Percentiles rank a stretch among this genome's conserved stretches.
These are phyloP conservation scores for Helotiales sp. DNA, from an alignment of 2,329 filamentous ascomycete species.

Conservation along the genomic window DNA sequence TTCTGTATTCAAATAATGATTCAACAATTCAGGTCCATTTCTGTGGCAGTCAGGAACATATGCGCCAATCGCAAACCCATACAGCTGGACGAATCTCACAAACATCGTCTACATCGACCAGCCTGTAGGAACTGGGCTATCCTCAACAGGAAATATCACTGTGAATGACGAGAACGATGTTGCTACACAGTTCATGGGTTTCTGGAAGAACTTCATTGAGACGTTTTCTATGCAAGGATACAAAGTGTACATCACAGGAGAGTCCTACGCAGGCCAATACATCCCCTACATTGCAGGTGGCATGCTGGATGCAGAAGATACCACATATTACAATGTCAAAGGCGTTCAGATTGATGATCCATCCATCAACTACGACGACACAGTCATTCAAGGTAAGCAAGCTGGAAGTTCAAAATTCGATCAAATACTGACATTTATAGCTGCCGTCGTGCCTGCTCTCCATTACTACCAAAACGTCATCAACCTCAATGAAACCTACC, in stretches of 20 bases:
- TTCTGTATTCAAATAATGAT: background rate
- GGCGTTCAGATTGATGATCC: conserved; percentile 64
- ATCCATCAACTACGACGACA: conserved; percentile 42
- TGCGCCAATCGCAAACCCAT: conserved; percentile 29
- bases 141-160: conserved; percentile 45
- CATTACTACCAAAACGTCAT: conserved; percentile 51
- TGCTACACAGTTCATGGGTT: conserved; percentile 57
- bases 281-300: conserved; percentile 49
- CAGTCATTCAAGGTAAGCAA: conserved; percentile 20
- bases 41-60: conserved; percentile 32
- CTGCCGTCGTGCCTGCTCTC: conserved; percentile 48
- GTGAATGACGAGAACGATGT: conserved; percentile 53
- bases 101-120: conserved; percentile 34
- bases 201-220: conserved; percentile 63
- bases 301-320: conserved; percentile 50
- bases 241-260: conserved; percentile 65
- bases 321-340: conserved; percentile 57
- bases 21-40: conserved; percentile 21
- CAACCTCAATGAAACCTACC: conserved; percentile 52
- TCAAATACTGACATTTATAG: conserved; percentile 15
- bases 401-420: background rate
- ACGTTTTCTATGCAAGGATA: conserved; percentile 55
- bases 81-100: conserved; percentile 31
- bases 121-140: conserved; percentile 47
- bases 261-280: conserved; percentile 57